A percentile compares a stretch with the other conserved stretches of the same genome.
These are phyloP conservation scores for Picea mariana DNA, from an alignment of 83 land plant genomes.

Conservation along the genomic window DNA sequence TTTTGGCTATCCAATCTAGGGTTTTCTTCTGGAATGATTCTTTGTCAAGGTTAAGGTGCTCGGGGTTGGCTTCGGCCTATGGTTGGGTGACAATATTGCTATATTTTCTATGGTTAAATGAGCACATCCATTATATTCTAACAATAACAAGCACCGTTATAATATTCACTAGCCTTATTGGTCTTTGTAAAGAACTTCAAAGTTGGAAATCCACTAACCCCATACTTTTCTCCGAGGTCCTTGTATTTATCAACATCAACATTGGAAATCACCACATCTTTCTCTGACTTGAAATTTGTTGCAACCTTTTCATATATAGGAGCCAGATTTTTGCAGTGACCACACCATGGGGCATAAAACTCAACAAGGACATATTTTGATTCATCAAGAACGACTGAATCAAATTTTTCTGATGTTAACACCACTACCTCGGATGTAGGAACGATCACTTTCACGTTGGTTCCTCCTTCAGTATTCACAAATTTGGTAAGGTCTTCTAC, in stretches of 20 bases:
- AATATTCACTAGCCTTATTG: slow-evolving; percentile 94
- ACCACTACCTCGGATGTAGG: slow-evolving; percentile 79
- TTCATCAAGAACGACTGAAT: slow-evolving; percentile 71
- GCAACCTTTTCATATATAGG: slow-evolving; percentile 70
- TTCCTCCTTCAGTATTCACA: slow-evolving; percentile 95
- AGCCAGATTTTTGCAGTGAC: no score
- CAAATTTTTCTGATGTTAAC: slow-evolving; percentile 75
- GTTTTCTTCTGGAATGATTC: no score
- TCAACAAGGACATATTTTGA: slow-evolving; percentile 94
- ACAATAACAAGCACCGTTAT: no score
- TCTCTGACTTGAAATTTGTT: slow-evolving; percentile 71
- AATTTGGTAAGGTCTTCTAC: slow-evolving; percentile 89
- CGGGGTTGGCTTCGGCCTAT: no score
- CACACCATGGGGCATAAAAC: slow-evolving; percentile 78
- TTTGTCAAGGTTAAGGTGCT: no score
- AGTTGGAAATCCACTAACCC: slow-evolving; percentile 94
- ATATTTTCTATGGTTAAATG: no score
- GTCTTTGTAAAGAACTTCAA: slow-evolving; percentile 88
- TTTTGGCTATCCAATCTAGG: no score
- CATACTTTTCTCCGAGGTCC: slow-evolving; percentile 88
- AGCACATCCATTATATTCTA: no score
- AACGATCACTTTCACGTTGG: slow-evolving; percentile 72
- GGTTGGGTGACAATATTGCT: no score
- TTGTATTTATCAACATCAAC: slow-evolving; percentile 94
- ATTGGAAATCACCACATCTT: slow-evolving; percentile 89